Conservation (phyloP, 768 basidiomycete species). For the Rhizopogon vinicolor region DNA sequence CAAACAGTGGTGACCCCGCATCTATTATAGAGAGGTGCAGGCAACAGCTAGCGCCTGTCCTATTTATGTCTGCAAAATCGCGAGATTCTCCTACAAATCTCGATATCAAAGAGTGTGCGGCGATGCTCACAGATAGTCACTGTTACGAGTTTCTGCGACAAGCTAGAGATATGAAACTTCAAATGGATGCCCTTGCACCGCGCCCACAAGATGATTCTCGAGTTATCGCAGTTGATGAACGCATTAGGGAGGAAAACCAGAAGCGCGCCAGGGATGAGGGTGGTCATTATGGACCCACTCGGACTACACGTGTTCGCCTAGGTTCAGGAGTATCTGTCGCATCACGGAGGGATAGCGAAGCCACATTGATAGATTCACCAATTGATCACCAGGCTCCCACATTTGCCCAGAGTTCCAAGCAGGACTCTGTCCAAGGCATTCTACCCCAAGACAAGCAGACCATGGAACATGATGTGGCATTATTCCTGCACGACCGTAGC, state of each 20-base stretch:
- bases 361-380: conserved; percentile 16
- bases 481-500: too few relatives aligned
- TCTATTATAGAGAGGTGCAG: conserved; percentile 22
- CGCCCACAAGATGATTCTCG: conserved; percentile 1
- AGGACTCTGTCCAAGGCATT: too few relatives aligned
- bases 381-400: neutral
- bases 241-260: neutral
- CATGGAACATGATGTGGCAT: neutral
- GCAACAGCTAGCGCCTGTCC: conserved; percentile 18
- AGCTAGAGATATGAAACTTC: conserved; percentile 21
- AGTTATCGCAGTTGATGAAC: neutral
- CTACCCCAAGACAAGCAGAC: neutral
- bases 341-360: conserved; percentile 21
- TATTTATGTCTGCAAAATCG: conserved; percentile 13
- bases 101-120: conserved; percentile 15
- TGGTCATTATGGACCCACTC: conserved; percentile 9
- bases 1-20: conserved; percentile 10
- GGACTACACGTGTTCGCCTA: conserved; percentile 13
- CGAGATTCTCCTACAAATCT: conserved; percentile 10
- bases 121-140: conserved; percentile 23
- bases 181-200: conserved; percentile 11
- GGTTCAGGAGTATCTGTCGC: conserved; percentile 11
- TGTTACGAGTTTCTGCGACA: conserved; percentile 16
- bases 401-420: neutral
- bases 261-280: conserved; percentile 10